Conservation (phyloP, 768 basidiomycete species). For the Psilocybe subaeruginosa region DNA sequence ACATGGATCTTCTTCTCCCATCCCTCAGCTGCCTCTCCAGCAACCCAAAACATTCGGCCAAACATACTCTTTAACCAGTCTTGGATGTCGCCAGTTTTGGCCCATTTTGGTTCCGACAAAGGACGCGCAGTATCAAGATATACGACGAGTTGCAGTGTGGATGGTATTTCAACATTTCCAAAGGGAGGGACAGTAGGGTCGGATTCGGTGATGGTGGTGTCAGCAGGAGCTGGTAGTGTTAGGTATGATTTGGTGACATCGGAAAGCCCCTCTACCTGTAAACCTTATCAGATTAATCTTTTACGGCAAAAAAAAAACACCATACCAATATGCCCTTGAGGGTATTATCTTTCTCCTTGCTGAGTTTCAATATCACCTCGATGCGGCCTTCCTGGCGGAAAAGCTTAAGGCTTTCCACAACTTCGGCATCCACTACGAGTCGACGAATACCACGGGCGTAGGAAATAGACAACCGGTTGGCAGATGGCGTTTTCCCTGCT, state of each 20-base stretch:
- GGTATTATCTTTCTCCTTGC: constrained; percentile 54
- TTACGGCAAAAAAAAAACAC: constrained; percentile 10
- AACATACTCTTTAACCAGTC: constrained; percentile 92
- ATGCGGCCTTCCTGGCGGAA: constrained; percentile 84
- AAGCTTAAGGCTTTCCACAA: constrained; percentile 81
- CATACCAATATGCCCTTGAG: constrained; percentile 77
- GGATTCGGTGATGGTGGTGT: constrained; percentile 37
- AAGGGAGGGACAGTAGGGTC: constrained; percentile 80
- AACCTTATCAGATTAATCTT: constrained; percentile 13
- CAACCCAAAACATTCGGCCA: constrained; percentile 86
- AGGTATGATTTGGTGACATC: constrained; percentile 74
- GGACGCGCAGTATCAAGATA: constrained; percentile 89
- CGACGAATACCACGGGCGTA: constrained; percentile 90
- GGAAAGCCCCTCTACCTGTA: constrained; percentile 74
- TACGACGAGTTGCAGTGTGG: constrained; percentile 65
- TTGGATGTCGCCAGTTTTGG: constrained; percentile 91
- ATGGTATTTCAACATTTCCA: constrained; percentile 52
- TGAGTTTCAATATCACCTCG: constrained; percentile 72
- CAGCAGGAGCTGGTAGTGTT: constrained; percentile 52
- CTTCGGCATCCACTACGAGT: constrained; percentile 86
- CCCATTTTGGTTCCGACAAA: constrained; percentile 96
- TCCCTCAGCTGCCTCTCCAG: constrained; percentile 80
- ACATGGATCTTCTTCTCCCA: constrained; percentile 96
- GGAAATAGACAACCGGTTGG: constrained; percentile 91
- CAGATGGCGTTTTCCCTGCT: constrained; percentile 58